Evolutionary conservation across 1,284 basidiomycete species (phyloP), one percentile per base, ranked within the genome.

Genomic region (Trametes sp.): DNA sequence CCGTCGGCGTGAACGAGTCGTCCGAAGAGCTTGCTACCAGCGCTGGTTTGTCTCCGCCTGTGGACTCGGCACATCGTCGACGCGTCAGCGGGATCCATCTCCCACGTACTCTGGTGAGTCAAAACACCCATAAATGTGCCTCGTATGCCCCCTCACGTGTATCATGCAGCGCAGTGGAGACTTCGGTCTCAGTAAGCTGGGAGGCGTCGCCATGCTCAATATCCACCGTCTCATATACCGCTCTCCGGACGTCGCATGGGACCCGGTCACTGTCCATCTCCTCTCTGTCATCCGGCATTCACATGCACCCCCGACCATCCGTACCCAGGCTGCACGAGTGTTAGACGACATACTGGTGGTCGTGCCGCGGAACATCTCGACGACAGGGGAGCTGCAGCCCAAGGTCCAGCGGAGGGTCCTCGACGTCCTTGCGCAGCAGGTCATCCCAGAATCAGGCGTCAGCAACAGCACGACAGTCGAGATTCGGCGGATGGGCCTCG

Each of bases 181-280:
- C 72, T 98, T 98, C 78, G 94, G 93, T 7, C 88, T 98, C 50
- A 87, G 86, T 63, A 95, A 94, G 73, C 79, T 98, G 13, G 92
- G 94, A 24, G 83, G 86, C 0, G 90, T 98, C 1, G 84, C 91
- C 0, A 82, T 88, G 57, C 82, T 94, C 57, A 98, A 98, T 72
- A 88, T 96, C 16, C 85, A 91, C 69, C 87, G 97, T 5, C 83
- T 99, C 28, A 90, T 96, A 44, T 90, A 89, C 64, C 82, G 88
- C 4, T 84, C 91, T 9, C 87, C 94, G 0, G 86, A 88, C 21
- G 80, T 95, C n/a, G 95, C 93, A 7, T 98, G 96, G 96, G 82
- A 89, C 49, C 83, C 87, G 0, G 87, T 93, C 55, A 94, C 91
- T 0, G 80, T 79, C 0, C 95, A 98, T 72, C 82, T 98, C 0